Conservation (phyloP, 2,329 filamentous ascomycete species). For the Neonectria punicea region DNA sequence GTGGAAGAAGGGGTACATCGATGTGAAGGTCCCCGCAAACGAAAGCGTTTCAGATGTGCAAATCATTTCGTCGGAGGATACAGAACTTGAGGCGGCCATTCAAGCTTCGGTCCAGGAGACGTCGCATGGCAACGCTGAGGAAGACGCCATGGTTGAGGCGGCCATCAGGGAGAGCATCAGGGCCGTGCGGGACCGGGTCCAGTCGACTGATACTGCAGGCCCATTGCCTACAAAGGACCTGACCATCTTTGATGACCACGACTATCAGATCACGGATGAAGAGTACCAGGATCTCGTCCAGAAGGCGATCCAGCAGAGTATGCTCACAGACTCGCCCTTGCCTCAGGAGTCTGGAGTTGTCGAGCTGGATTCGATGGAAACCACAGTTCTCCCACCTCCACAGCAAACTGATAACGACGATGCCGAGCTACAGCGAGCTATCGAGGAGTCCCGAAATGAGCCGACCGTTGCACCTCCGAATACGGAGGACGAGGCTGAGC, state of each 20-base stretch:
- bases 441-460: conserved; percentile 53
- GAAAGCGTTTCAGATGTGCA: conserved; percentile 28
- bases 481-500: conserved; percentile 48
- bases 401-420: conserved; percentile 36
- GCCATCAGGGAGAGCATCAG: conserved; percentile 78
- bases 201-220: conserved; percentile 40
- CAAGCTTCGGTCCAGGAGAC: conserved; percentile 74
- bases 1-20: conserved; percentile 48
- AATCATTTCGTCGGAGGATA: conserved; percentile 52
- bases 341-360: conserved; percentile 34
- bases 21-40: conserved; percentile 26
- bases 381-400: not conserved
- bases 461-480: conserved; percentile 33
- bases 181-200: conserved; percentile 56
- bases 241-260: conserved; percentile 51
- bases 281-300: conserved; percentile 68
- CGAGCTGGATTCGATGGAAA: conserved; percentile 27
- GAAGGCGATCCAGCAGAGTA: conserved; percentile 64
- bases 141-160: conserved; percentile 77
- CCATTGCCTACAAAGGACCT: conserved; percentile 42
- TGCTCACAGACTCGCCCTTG: conserved; percentile 43
- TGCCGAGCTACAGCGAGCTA: conserved; percentile 51
- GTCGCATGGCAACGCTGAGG: conserved; percentile 73
- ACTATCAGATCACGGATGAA: conserved; percentile 63
- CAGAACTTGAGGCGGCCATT: conserved; percentile 79